phyloP scores from a whole-genome alignment of 345 rosid species.

The Dovyalis caffra region DNA sequence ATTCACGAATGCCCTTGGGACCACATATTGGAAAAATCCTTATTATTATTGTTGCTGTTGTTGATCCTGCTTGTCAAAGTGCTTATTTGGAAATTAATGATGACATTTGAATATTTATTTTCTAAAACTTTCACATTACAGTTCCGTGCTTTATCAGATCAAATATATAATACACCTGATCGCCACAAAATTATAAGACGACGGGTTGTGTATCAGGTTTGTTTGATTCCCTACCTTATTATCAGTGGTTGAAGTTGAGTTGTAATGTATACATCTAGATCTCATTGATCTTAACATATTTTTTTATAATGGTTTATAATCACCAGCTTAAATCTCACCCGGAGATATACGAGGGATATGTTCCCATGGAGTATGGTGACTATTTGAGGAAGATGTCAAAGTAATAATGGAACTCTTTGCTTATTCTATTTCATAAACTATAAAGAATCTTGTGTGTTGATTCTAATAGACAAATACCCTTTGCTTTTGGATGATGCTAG shows the following conservation, averaged over 20 bases:
- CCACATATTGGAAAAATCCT: neutral
- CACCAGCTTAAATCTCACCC: slow-evolving; percentile 62
- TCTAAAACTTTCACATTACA: slow-evolving; percentile 21
- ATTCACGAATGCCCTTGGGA: neutral
- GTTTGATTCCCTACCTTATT: slow-evolving; percentile 16
- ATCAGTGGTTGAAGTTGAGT: neutral
- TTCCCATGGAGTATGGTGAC: slow-evolving; percentile 75
- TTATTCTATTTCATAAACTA: neutral
- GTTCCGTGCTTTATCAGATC: slow-evolving; percentile 84
- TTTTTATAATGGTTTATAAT: slow-evolving; percentile 15
- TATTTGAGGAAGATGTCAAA: slow-evolving; percentile 71
- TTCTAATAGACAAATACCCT: slow-evolving; percentile 9
- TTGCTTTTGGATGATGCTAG: slow-evolving; percentile 35
- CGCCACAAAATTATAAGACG: slow-evolving; percentile 57
- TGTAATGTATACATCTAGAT: neutral
- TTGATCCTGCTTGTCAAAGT: neutral
- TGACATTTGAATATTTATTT: neutral
- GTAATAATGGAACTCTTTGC: slow-evolving; percentile 32
- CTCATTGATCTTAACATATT: slow-evolving; percentile 10
- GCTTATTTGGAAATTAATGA: neutral
- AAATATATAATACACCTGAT: slow-evolving; percentile 57
- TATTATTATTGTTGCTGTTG: neutral
- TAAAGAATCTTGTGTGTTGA: slow-evolving; percentile 2
- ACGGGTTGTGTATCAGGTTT: slow-evolving; percentile 64
- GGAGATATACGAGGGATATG: slow-evolving; percentile 69